Evolutionary conservation across 805 yeast species (phyloP).

Genomic region (Danielia oregonensis): DNA sequence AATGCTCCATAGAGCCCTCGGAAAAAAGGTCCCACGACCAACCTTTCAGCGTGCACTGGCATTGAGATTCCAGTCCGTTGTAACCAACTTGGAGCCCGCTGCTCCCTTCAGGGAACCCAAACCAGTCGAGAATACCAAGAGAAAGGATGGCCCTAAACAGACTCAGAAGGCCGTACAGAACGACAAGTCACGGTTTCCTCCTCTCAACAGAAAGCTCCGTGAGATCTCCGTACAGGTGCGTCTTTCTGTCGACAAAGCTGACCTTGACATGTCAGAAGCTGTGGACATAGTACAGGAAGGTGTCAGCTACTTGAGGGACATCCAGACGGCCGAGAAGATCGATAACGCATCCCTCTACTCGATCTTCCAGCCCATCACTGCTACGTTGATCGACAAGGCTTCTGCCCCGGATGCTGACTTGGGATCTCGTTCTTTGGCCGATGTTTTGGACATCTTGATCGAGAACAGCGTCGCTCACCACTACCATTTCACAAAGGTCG

Average conservation of each 20-base stretch:
- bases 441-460: slow-evolving; percentile 26
- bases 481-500: slow-evolving; percentile 26
- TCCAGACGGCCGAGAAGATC: slow-evolving; percentile 32
- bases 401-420: slow-evolving; percentile 9
- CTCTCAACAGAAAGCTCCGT: slow-evolving; percentile 25
- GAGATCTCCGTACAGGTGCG: slow-evolving; percentile 34
- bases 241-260: slow-evolving; percentile 17
- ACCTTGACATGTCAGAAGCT: slow-evolving; percentile 24
- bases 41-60: no score
- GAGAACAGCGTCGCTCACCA: slow-evolving; percentile 30
- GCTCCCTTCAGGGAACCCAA: no score
- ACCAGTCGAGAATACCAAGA: no score
- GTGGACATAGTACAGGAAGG: slow-evolving; percentile 41
- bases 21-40: no score
- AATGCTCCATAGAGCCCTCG: no score
- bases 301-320: slow-evolving; percentile 33
- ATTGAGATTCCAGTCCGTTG: no score
- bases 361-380: slow-evolving; percentile 27
- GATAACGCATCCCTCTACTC: slow-evolving; percentile 21
- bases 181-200: not conserved
- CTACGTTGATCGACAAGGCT: slow-evolving; percentile 19
- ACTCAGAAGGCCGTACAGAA: slow-evolving; percentile 1
- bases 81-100: no score
- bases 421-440: slow-evolving; percentile 14
- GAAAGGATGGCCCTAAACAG: no score